These are phyloP conservation scores for Gossypium davidsonii DNA, from an alignment of 441 rosid genomes.

Conservation along the genomic window DNA sequence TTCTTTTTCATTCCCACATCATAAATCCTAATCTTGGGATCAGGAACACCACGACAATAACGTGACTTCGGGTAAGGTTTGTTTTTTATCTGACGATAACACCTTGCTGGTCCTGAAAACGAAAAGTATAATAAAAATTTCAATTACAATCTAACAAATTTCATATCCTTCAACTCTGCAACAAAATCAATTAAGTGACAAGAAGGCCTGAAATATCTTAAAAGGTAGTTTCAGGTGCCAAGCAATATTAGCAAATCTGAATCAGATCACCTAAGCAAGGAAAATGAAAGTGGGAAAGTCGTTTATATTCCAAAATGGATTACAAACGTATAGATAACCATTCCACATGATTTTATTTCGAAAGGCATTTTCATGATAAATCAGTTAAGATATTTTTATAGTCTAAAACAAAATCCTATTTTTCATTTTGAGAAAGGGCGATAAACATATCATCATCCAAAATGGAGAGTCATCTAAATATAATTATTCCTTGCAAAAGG, in stretches of 20 bases:
- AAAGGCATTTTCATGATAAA: neutral
- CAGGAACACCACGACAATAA: constrained; percentile 86
- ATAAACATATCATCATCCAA: neutral
- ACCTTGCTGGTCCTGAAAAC: constrained; percentile 75
- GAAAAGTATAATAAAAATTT: neutral
- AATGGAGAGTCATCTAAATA: neutral
- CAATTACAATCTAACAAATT: neutral
- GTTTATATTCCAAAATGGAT: neutral
- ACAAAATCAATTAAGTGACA: neutral
- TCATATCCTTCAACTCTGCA: neutral
- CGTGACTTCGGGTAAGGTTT: constrained; percentile 86
- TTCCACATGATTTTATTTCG: neutral
- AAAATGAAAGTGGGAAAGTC: neutral
- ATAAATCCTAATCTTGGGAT: constrained; percentile 80
- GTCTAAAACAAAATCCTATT: neutral
- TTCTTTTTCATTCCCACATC: constrained; percentile 93
- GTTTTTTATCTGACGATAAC: constrained; percentile 84
- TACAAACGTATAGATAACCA: no score
- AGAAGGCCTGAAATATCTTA: neutral
- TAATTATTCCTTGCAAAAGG: neutral
- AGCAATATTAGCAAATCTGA: neutral
- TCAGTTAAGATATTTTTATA: neutral
- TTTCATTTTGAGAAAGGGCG: neutral
- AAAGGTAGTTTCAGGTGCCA: neutral
- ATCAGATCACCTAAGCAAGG: neutral